Conservation (phyloP, 164 flowering plant genomes). For the Protea cynaroides region DNA sequence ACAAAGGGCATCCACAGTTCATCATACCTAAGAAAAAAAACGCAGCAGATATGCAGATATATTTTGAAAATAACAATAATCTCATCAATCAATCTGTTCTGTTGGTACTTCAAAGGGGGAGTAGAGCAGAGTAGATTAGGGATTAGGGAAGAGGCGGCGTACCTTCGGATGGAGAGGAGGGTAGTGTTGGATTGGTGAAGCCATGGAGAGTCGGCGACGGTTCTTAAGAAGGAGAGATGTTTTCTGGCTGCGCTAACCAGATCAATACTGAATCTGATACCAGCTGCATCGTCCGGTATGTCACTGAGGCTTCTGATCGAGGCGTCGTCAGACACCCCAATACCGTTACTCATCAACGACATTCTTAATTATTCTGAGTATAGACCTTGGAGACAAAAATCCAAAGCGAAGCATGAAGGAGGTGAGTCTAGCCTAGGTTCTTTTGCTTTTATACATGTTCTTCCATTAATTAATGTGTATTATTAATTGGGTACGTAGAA, state of each 20-base stretch:
- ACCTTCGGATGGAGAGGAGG: constrained; percentile 64
- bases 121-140: not conserved
- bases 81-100: too few species aligned
- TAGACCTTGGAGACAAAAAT: too few species aligned
- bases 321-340: not conserved
- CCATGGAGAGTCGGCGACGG: constrained; percentile 56
- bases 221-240: constrained; percentile 45
- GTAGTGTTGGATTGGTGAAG: constrained; percentile 43
- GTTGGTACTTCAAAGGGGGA: too few species aligned
- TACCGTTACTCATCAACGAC: not conserved
- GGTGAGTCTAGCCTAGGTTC: too few species aligned
- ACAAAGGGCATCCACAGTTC: constrained; percentile 95
- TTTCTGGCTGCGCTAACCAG: constrained; percentile 71
- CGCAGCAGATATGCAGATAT: too few species aligned
- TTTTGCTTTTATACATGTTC: too few species aligned
- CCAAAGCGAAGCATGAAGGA: too few species aligned
- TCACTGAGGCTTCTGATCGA: constrained; percentile 31
- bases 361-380: not conserved
- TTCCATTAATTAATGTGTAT: too few species aligned
- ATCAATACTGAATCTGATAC: constrained; percentile 43
- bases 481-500: too few species aligned
- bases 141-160: not conserved
- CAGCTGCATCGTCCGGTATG: constrained; percentile 35
- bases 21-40: constrained; percentile 54
- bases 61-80: too few species aligned